Conservation (phyloP, 23 red algal genomes). For the Gracilaria domingensis region DNA sequence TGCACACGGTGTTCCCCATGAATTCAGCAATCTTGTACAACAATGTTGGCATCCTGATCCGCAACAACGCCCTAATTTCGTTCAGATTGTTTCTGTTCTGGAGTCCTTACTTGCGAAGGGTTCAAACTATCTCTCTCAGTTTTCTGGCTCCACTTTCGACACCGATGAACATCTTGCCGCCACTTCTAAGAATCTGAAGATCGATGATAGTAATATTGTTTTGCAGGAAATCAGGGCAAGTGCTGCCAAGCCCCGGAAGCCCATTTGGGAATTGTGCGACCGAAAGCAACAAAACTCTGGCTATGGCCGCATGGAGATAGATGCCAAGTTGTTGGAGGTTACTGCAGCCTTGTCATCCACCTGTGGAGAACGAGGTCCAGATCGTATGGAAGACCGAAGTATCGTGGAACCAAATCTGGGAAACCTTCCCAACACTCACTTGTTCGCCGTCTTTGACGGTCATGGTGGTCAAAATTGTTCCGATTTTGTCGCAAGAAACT, state of each 20-base stretch:
- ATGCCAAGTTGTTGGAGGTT: constrained; percentile 25
- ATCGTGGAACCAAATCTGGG: constrained; percentile 48
- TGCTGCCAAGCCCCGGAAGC: constrained; percentile 20
- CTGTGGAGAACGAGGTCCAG: constrained; percentile 83
- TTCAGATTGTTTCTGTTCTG: constrained; percentile 54
- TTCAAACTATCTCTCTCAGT: constrained; percentile 45
- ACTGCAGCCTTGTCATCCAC: constrained; percentile 72
- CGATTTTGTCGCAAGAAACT: constrained; percentile 62
- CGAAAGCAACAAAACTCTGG: background rate
- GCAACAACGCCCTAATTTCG: constrained; percentile 58
- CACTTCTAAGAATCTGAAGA: constrained; percentile 38
- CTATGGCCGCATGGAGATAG: constrained; percentile 40
- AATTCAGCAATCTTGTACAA: constrained; percentile 80
- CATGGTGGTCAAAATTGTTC: constrained; percentile 88
- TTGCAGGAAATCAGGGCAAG: constrained; percentile 37
- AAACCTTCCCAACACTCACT: constrained; percentile 56
- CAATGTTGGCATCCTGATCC: constrained; percentile 87
- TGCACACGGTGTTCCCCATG: constrained; percentile 55
- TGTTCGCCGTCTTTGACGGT: constrained; percentile 94
- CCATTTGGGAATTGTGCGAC: constrained; percentile 59
- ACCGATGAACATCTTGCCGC: constrained; percentile 59
- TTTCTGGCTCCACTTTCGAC: constrained; percentile 59
- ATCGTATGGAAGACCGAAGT: constrained; percentile 97
- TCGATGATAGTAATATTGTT: constrained; percentile 42
- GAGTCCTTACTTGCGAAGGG: constrained; percentile 31